Evolutionary conservation across 1,284 basidiomycete species (phyloP).

Genomic region (Cutaneotrichosporon daszewskae): DNA sequence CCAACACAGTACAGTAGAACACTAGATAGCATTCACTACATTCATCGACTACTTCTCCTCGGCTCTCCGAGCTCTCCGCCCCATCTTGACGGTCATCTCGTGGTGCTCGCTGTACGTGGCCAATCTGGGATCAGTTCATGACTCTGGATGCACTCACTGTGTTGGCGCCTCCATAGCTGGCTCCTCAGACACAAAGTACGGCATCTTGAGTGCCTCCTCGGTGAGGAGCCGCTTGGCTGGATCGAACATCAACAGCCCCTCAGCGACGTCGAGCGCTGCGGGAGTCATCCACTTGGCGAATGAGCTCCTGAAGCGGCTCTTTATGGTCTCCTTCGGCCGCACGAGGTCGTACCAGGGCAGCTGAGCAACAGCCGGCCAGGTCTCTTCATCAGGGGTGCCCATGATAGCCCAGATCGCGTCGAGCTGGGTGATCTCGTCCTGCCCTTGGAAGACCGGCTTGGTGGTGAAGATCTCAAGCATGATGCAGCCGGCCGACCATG

Average conservation of each 20-base stretch:
- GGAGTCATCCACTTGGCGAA: slow-evolving; percentile 82
- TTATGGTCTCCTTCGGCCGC: slow-evolving; percentile 65
- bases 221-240: slow-evolving; percentile 74
- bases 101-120: slow-evolving; percentile 42
- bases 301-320: slow-evolving; percentile 66
- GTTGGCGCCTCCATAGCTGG: slow-evolving; percentile 68
- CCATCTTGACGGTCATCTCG: slow-evolving; percentile 45
- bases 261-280: slow-evolving; percentile 76
- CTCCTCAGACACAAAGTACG: slow-evolving; percentile 76
- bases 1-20: not conserved
- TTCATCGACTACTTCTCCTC: slow-evolving; percentile 8
- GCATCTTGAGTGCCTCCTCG: slow-evolving; percentile 66
- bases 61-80: slow-evolving; percentile 6
- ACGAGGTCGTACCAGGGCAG: slow-evolving; percentile 99
- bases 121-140: slow-evolving; percentile 19
- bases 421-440: slow-evolving; percentile 94
- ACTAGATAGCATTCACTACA: not conserved
- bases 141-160: slow-evolving; percentile 57
- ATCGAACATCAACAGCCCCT: slow-evolving; percentile 75
- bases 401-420: slow-evolving; percentile 85
- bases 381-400: slow-evolving; percentile 76
- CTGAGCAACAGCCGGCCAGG: slow-evolving; percentile 75
- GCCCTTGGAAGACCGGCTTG: slow-evolving; percentile 91
- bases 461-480: slow-evolving; percentile 96
- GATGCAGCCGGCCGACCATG: slow-evolving; percentile 99